phyloP scores from a whole-genome alignment of 345 rosid genomes.

The Arabidopsis arenosa region DNA sequence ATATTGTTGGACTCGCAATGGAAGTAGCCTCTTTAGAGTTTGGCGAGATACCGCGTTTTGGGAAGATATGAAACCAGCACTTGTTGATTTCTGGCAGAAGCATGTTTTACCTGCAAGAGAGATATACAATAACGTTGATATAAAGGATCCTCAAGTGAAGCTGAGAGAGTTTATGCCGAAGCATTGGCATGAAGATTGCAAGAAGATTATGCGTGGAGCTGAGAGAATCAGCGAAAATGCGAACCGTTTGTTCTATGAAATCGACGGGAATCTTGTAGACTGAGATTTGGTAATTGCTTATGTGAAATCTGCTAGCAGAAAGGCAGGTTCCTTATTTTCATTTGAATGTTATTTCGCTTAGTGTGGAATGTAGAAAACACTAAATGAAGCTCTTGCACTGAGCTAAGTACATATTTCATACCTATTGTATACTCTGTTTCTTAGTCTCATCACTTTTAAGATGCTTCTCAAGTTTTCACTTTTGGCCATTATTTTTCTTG shows the following conservation, averaged over 20 bases:
- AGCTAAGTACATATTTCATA: neutral
- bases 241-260: conserved; percentile 51
- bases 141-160: conserved; percentile 54
- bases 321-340: neutral
- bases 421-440: neutral
- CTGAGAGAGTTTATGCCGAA: conserved; percentile 55
- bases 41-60: conserved; percentile 62
- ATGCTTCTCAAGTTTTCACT: conserved; percentile 3
- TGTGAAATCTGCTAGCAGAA: neutral
- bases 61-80: conserved; percentile 62
- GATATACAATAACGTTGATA: conserved; percentile 41
- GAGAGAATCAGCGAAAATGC: conserved; percentile 53
- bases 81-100: conserved; percentile 79
- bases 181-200: conserved; percentile 56
- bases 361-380: neutral
- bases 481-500: neutral
- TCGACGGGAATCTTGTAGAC: conserved; percentile 47
- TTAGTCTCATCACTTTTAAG: neutral
- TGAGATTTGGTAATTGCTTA: neutral
- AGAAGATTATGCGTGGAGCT: conserved; percentile 54
- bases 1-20: conserved; percentile 72
- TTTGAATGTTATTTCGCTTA: conserved; percentile 9
- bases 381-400: neutral
- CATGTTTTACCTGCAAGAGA: conserved; percentile 82
- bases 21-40: conserved; percentile 67